Evolutionary conservation across 1,139 yeast species (phyloP).

Genomic region (Wickerhamomyces sp.): DNA sequence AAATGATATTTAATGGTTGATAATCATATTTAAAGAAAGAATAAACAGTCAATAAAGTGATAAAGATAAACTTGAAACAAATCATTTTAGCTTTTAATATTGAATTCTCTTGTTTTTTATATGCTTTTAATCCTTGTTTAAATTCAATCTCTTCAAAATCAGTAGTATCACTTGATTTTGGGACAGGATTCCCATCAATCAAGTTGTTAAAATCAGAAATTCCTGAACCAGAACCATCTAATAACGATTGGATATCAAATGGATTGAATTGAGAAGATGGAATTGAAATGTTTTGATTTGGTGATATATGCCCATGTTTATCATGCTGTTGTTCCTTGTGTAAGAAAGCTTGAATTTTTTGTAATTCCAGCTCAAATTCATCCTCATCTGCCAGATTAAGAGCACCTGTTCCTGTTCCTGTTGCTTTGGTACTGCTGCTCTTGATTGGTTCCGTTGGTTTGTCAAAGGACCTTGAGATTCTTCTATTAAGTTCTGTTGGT

Average conservation of each 20-base stretch:
- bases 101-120: not conserved
- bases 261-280: not conserved
- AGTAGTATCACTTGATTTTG: not conserved
- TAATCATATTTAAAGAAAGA: not conserved
- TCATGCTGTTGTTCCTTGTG: slow-evolving; percentile 5
- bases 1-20: not conserved
- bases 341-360: slow-evolving; percentile 2
- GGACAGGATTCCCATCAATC: not conserved
- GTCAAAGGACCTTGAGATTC: slow-evolving; percentile 1
- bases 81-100: slow-evolving; percentile 21
- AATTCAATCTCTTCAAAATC: slow-evolving; percentile 13
- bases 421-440: not conserved
- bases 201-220: not conserved
- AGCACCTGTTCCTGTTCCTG: too few species aligned
- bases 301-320: slow-evolving; percentile 5
- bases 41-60: slow-evolving; percentile 9
- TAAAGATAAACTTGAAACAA: slow-evolving; percentile 17
- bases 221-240: not conserved
- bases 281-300: not conserved
- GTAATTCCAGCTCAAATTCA: slow-evolving; percentile 8
- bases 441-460: not conserved
- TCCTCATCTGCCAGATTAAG: slow-evolving; percentile 2
- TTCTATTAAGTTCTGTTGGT: not conserved
- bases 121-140: slow-evolving; percentile 14
- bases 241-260: too few species aligned